Evolutionary conservation across 352 stramenopile genomes (phyloP).

Genomic region (Globisporangium megalacanthum): DNA sequence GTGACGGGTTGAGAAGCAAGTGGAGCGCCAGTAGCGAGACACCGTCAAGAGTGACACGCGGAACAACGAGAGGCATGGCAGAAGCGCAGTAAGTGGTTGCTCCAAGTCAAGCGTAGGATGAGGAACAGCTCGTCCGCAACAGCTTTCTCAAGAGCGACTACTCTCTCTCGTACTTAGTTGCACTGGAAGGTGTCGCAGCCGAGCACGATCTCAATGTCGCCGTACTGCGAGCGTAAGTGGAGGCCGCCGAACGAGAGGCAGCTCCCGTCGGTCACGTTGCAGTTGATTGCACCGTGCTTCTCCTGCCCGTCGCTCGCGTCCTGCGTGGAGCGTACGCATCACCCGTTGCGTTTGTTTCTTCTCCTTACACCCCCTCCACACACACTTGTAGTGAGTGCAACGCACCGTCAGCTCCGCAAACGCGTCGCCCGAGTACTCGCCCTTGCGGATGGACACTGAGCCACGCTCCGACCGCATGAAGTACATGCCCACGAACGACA

Average conservation of each 20-base stretch:
- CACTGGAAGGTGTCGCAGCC: slow-evolving; percentile 67
- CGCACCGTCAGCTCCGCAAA: slow-evolving; percentile 30
- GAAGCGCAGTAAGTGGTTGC: no score
- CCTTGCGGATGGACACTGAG: slow-evolving; percentile 47
- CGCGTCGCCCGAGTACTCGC: slow-evolving; percentile 48
- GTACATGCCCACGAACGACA: slow-evolving; percentile 61
- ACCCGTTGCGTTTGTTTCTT: not conserved
- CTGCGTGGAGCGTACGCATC: not conserved
- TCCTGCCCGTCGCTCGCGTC: slow-evolving; percentile 21
- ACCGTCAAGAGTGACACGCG: no score
- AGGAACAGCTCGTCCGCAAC: no score
- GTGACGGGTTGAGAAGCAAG: no score
- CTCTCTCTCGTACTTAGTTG: slow-evolving; percentile 15
- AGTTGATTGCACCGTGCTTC: slow-evolving; percentile 66
- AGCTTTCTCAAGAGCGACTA: not conserved
- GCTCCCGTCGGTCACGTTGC: slow-evolving; percentile 32
- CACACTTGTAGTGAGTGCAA: not conserved
- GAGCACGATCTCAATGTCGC: slow-evolving; percentile 61
- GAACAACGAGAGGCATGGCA: no score
- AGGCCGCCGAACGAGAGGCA: slow-evolving; percentile 64
- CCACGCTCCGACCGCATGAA: slow-evolving; percentile 61
- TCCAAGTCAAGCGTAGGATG: no score
- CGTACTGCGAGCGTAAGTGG: slow-evolving; percentile 52
- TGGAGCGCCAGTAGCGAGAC: no score
- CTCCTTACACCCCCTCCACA: not conserved